Conservation (phyloP, 306 rosid species). For the Lagenaria siceraria region DNA sequence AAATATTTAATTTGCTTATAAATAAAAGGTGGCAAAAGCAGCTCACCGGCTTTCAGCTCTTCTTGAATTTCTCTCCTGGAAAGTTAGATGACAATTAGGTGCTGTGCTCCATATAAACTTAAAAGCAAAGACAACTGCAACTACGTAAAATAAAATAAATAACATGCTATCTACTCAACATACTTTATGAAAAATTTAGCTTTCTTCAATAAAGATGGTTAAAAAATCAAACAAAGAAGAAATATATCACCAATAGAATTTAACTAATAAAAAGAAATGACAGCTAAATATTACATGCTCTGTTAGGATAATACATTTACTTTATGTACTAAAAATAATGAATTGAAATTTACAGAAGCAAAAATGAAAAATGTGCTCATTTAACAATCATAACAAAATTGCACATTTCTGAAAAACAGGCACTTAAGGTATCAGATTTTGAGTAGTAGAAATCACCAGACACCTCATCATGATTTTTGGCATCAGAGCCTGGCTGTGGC, state of each 20-base stretch:
- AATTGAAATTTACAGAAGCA: background rate
- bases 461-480: slow-evolving; percentile 80
- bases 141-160: background rate
- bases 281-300: background rate
- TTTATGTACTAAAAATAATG: background rate
- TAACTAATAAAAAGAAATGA: background rate
- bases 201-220: background rate
- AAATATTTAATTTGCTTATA: background rate
- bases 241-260: background rate
- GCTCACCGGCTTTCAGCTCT: slow-evolving; percentile 50
- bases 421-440: slow-evolving; percentile 5
- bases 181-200: background rate
- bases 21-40: background rate
- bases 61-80: slow-evolving; percentile 43
- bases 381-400: background rate
- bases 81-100: slow-evolving; percentile 17
- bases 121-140: slow-evolving; percentile 7
- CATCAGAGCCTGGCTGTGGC: slow-evolving; percentile 20
- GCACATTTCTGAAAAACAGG: background rate
- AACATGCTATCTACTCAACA: background rate
- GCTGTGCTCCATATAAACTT: slow-evolving; percentile 10
- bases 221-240: background rate
- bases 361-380: background rate
- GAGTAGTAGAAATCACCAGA: slow-evolving; percentile 83
- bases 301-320: background rate